Evolutionary conservation across 495 filamentous ascomycete species (phyloP).

Genomic region (Delitschia confertaspora): DNA sequence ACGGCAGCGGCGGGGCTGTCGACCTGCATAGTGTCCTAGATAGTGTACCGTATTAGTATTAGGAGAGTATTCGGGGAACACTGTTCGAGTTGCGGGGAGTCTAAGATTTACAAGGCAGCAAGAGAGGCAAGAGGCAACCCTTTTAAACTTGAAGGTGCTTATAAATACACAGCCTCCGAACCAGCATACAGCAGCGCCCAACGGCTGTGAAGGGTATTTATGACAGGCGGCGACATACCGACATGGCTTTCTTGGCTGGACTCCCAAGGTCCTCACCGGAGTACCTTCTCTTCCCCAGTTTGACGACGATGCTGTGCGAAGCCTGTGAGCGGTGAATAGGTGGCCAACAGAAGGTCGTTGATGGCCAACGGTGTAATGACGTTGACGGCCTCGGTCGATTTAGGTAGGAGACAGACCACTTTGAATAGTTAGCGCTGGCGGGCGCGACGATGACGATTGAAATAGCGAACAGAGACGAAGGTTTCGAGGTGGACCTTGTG

Average conservation of each 20-base stretch:
- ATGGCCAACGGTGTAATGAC: too few relatives aligned
- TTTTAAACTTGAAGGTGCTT: constrained; percentile 6
- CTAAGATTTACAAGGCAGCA: too few relatives aligned
- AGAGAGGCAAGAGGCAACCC: not conserved
- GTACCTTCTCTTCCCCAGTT: constrained; percentile 80
- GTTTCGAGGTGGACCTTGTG: too few relatives aligned
- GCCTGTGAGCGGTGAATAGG: constrained; percentile 13
- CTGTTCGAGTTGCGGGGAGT: constrained; percentile 1
- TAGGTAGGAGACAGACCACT: too few relatives aligned
- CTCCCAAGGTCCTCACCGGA: constrained; percentile 64
- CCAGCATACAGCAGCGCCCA: too few relatives aligned
- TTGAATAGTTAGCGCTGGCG: too few relatives aligned
- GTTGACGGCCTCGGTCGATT: too few relatives aligned
- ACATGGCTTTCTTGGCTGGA: constrained; percentile 76
- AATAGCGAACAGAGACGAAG: too few relatives aligned
- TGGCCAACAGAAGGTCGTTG: too few relatives aligned
- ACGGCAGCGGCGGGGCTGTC: constrained; percentile 52
- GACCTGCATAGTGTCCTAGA: constrained; percentile 74
- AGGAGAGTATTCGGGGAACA: not conserved
- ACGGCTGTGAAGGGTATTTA: too few relatives aligned
- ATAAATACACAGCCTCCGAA: constrained; percentile 21
- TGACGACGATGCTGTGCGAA: constrained; percentile 42
- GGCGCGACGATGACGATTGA: too few relatives aligned
- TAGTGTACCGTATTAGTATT: constrained; percentile 28
- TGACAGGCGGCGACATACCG: constrained; percentile 47